Evolutionary conservation across 2,329 filamentous ascomycete species (phyloP).

Genomic region (Diaporthe caulivora): DNA sequence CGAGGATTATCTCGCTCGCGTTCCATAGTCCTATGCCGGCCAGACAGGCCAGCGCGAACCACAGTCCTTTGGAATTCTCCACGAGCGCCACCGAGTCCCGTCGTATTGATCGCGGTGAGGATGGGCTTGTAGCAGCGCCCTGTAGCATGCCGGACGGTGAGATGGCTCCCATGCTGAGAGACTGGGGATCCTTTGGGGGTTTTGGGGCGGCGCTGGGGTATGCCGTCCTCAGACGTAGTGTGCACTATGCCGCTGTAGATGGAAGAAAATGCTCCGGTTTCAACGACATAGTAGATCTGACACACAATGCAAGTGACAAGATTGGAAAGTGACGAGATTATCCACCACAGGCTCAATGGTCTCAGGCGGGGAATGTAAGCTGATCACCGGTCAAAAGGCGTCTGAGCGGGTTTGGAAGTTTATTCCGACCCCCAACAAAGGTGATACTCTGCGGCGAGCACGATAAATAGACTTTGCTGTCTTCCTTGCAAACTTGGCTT

Average conservation of each 20-base stretch:
- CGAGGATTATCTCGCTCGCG: conserved; percentile 30
- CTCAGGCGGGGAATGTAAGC: background rate
- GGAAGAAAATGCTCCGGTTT: background rate
- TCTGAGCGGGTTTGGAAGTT: conserved; percentile 14
- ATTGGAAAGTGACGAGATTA: background rate
- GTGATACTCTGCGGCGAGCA: background rate
- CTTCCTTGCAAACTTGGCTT: background rate
- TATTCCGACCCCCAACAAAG: background rate
- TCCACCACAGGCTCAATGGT: background rate
- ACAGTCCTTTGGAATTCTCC: background rate
- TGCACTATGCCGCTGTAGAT: background rate
- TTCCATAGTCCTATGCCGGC: conserved; percentile 32
- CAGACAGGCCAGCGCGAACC: conserved; percentile 22
- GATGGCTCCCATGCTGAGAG: background rate
- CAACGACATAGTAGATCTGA: background rate
- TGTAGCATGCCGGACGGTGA: background rate
- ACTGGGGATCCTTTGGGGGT: background rate
- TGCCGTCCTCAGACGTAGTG: background rate
- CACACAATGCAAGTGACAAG: background rate
- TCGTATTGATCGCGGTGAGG: background rate
- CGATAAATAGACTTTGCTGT: conserved; percentile 1
- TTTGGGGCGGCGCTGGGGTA: background rate
- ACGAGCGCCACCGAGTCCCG: background rate
- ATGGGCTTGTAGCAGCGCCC: background rate
- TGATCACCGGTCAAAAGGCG: background rate